phyloP scores from a whole-genome alignment of 1,139 yeast genomes.

The Pichia sp. region DNA sequence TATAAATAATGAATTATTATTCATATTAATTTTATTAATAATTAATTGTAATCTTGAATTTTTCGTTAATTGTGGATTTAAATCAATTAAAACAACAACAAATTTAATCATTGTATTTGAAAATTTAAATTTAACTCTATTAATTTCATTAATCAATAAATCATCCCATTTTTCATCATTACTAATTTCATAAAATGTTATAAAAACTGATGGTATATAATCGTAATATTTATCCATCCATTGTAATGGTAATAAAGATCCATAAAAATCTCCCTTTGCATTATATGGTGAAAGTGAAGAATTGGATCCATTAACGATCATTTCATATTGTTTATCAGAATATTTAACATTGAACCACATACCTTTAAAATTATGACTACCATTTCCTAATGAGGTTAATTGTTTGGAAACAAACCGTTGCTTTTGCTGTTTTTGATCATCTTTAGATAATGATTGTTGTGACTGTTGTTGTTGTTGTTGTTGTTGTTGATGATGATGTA shows the following conservation, averaged over 20 bases:
- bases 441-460: no score
- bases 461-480: not conserved
- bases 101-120: constrained; percentile 15
- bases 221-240: constrained; percentile 48
- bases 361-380: constrained; percentile 11
- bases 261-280: constrained; percentile 31
- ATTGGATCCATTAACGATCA: constrained; percentile 12
- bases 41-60: constrained; percentile 20
- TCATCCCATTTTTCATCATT: constrained; percentile 18
- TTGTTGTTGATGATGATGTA: constrained; percentile 13
- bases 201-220: constrained; percentile 37
- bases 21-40: constrained; percentile 34
- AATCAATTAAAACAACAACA: constrained; percentile 11
- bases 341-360: constrained; percentile 27
- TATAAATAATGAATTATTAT: constrained; percentile 29
- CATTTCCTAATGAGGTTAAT: constrained; percentile 12
- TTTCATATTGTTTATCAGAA: constrained; percentile 22
- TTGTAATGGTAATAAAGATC: constrained; percentile 36
- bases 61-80: constrained; percentile 1
- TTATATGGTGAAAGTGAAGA: constrained; percentile 37
- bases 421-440: constrained; percentile 13
- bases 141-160: constrained; percentile 33
- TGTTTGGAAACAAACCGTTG: not conserved
- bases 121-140: constrained; percentile 31
- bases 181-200: constrained; percentile 36